Base-by-base conservation (phyloP, 306 rosid genomes). In the Betula pendula region DNA sequence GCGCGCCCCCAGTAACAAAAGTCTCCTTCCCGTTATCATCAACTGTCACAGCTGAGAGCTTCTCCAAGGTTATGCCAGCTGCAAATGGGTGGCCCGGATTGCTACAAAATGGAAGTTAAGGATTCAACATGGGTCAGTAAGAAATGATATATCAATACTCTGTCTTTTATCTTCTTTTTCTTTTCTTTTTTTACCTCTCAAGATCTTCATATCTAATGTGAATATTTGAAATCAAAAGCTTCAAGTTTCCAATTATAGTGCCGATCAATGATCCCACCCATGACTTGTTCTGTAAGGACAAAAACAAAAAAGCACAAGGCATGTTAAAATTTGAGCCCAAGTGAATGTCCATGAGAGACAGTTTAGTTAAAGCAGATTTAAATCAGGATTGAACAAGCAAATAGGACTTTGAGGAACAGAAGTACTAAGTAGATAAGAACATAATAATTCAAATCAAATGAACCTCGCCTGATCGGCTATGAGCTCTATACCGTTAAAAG, bases 191-290 rank as follows among this genome's bases (percentile, higher is more conserved):
- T 73, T 82, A 95, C 99, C 99, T 95, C 88, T 92, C 97, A 79
- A 83, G 53, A 79, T 95, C 99, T 83, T 95, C 99, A 4, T 92
- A 95, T 92, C 99, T 89, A 87, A 95, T 87, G 84, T 95, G 99
- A 84, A 95, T 68, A 79, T 95, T 95, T 71, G 99, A 89, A 83
- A 95, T 88, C 70, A 96, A 92, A 81, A 95, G 96, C 86, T 92
- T 95, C 88, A 95, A 80, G 83, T 95, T 95, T 84, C 99, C 99
- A 77, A 95, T 83, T 78, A 95, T 81, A 53, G 99, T 95, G 88
- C 88, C 79, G 86, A 95, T 88, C 80, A 95, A 87, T 76, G 99
- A 95, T 73, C 99, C 99, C 88, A 95, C 76, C 99, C 99, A 92
- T 56, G 99, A 95, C 73, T 80, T 84, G 85, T 92, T 95, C 99